Conservation (phyloP, 768 basidiomycete species). For the Amanita phalloides region DNA sequence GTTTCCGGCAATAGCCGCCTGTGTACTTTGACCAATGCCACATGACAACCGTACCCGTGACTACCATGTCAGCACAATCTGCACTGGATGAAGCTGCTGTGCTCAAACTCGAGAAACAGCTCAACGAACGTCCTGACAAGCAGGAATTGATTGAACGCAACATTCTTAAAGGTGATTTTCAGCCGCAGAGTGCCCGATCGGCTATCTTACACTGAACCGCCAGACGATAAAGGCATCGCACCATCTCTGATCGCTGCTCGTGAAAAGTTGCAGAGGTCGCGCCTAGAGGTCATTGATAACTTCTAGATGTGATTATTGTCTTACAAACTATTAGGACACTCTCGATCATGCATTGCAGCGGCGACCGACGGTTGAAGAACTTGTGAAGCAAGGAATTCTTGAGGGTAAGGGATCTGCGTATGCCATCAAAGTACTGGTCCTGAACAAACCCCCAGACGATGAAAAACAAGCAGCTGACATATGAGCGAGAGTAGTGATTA, state of each 20-base stretch:
- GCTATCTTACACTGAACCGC: not conserved
- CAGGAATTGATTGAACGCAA: slow-evolving; percentile 54
- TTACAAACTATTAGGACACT: slow-evolving; percentile 33
- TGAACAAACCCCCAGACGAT: not conserved
- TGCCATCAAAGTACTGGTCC: not conserved
- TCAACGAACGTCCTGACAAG: slow-evolving; percentile 46
- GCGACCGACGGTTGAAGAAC: slow-evolving; percentile 48
- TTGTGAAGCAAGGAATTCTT: slow-evolving; percentile 58
- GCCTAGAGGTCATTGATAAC: slow-evolving; percentile 39
- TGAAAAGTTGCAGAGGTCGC: slow-evolving; percentile 48
- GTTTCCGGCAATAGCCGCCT: slow-evolving; percentile 4
- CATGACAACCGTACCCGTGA: not conserved
- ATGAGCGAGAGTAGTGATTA: not conserved
- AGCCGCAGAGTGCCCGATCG: too few species aligned
- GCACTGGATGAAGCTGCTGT: slow-evolving; percentile 16
- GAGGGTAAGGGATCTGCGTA: slow-evolving; percentile 12
- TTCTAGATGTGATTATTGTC: not conserved
- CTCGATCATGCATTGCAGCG: slow-evolving; percentile 49
- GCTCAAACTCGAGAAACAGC: slow-evolving; percentile 40
- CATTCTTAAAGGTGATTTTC: slow-evolving; percentile 48
- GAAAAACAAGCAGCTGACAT: not conserved
- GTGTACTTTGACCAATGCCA: not conserved
- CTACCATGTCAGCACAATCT: slow-evolving; percentile 6
- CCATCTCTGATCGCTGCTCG: slow-evolving; percentile 50
- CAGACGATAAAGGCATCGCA: slow-evolving; percentile 52